These are phyloP conservation scores for Pseudopediastrum boryanum DNA, from an alignment of 139 green algal species.

Conservation along the genomic window DNA sequence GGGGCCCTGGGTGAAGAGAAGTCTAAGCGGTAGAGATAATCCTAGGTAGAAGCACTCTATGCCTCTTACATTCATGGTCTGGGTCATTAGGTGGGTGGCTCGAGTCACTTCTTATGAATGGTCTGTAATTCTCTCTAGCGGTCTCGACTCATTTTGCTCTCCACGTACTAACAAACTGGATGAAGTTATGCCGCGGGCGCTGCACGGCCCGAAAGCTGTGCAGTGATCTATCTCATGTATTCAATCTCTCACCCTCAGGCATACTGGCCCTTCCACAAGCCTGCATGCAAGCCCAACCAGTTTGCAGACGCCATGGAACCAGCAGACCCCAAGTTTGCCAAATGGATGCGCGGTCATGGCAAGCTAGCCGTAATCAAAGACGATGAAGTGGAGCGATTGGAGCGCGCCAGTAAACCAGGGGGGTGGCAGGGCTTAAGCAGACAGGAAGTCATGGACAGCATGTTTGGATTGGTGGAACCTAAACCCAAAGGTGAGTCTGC, in stretches of 20 bases:
- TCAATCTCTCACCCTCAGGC: conserved; percentile 58
- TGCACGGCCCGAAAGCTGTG: too few relatives aligned
- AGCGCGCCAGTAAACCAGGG: conserved; percentile 66
- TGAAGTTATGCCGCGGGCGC: too few relatives aligned
- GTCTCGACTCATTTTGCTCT: too few relatives aligned
- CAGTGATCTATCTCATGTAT: too few relatives aligned
- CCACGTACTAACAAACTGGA: too few relatives aligned
- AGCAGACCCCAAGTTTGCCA: conserved; percentile 85
- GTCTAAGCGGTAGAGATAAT: too few relatives aligned
- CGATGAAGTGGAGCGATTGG: conserved; percentile 89
- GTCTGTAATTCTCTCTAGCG: too few relatives aligned
- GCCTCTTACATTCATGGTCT: too few relatives aligned
- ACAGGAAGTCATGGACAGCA: conserved; percentile 82
- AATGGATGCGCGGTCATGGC: conserved; percentile 83
- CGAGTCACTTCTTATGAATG: too few relatives aligned
- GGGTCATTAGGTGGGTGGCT: too few relatives aligned
- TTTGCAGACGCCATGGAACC: conserved; percentile 87
- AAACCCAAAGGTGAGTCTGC: conserved; percentile 60
- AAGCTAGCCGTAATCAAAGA: conserved; percentile 62
- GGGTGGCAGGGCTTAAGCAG: conserved; percentile 48
- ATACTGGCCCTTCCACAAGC: conserved; percentile 92
- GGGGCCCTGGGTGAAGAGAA: too few relatives aligned
- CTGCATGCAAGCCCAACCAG: conserved; percentile 82
- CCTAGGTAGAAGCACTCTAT: too few relatives aligned
- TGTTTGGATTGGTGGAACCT: conserved; percentile 89